Evolutionary conservation across 192 early-diverging fungal genomes (phyloP).

Genomic region (Podila clonocystis): DNA sequence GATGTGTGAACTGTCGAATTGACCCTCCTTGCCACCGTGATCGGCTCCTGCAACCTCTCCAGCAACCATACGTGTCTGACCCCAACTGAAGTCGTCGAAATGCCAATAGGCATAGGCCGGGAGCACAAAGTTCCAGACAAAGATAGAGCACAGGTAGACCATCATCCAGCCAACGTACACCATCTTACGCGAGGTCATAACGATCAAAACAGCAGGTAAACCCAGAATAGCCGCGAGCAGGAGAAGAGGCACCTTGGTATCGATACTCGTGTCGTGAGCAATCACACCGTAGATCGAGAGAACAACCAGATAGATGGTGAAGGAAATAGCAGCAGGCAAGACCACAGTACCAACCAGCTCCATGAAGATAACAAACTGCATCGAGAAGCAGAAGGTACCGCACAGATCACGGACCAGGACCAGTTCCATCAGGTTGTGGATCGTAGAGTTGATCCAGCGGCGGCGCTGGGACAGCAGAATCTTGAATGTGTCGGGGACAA

Average conservation of each 20-base stretch:
- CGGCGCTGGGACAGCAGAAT: conserved; percentile 88
- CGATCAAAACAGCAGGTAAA: conserved; percentile 90
- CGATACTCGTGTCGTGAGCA: conserved; percentile 59
- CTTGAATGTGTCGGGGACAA: conserved; percentile 80
- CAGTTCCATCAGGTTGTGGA: conserved; percentile 91
- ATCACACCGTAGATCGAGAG: conserved; percentile 67
- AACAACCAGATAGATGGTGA: conserved; percentile 83
- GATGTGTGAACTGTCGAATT: conserved; percentile 74
- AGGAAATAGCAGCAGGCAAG: conserved; percentile 88
- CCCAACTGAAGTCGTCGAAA: conserved; percentile 86
- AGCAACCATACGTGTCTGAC: conserved; percentile 71
- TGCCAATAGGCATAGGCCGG: conserved; percentile 84
- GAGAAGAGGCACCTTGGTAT: conserved; percentile 75
- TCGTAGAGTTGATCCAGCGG: conserved; percentile 95
- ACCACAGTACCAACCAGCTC: conserved; percentile 92
- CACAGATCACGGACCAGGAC: conserved; percentile 90
- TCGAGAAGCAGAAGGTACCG: conserved; percentile 93
- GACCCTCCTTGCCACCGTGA: conserved; percentile 70
- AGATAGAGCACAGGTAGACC: conserved; percentile 73
- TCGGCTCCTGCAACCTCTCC: conserved; percentile 67
- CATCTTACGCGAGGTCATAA: conserved; percentile 85
- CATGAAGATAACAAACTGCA: conserved; percentile 97
- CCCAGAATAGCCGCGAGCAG: conserved; percentile 84
- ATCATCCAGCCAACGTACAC: conserved; percentile 94
- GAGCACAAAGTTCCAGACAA: conserved; percentile 82